phyloP scores from a whole-genome alignment of 352 stramenopile species.

The Phytopythium litorale region DNA sequence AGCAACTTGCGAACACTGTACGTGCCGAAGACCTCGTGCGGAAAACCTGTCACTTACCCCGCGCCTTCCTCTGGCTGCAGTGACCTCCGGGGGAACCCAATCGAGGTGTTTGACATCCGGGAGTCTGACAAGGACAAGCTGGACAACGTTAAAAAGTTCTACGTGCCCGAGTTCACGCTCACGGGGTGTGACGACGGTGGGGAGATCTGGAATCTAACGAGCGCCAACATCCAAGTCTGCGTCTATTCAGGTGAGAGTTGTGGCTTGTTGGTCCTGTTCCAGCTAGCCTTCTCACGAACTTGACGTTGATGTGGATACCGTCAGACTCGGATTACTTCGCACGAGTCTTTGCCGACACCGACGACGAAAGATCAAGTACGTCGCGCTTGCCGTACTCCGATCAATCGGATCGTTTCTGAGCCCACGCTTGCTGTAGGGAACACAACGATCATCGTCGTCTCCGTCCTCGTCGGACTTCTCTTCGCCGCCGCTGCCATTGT shows the following conservation, averaged over 20 bases:
- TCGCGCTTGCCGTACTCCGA: background rate
- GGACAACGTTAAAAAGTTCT: constrained; percentile 2
- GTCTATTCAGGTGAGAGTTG: background rate
- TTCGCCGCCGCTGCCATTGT: constrained; percentile 3
- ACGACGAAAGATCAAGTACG: background rate
- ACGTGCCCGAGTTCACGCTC: background rate
- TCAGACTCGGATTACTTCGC: background rate
- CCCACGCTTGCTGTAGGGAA: background rate
- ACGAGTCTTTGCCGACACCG: background rate
- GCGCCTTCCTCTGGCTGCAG: background rate
- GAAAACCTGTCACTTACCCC: background rate
- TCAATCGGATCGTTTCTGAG: background rate
- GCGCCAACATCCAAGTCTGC: constrained; percentile 1
- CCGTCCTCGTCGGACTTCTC: background rate
- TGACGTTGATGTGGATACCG: too few species aligned
- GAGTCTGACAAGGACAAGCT: constrained; percentile 10
- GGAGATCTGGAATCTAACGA: background rate
- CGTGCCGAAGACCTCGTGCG: background rate
- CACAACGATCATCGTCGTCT: background rate
- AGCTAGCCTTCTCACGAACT: background rate
- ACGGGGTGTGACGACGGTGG: background rate
- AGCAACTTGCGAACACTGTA: constrained; percentile 12
- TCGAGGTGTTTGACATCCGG: constrained; percentile 19
- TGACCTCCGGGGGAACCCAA: constrained; percentile 17
- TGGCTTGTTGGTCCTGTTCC: background rate